Conservation (phyloP, 805 yeast species). For the Candida alai region DNA sequence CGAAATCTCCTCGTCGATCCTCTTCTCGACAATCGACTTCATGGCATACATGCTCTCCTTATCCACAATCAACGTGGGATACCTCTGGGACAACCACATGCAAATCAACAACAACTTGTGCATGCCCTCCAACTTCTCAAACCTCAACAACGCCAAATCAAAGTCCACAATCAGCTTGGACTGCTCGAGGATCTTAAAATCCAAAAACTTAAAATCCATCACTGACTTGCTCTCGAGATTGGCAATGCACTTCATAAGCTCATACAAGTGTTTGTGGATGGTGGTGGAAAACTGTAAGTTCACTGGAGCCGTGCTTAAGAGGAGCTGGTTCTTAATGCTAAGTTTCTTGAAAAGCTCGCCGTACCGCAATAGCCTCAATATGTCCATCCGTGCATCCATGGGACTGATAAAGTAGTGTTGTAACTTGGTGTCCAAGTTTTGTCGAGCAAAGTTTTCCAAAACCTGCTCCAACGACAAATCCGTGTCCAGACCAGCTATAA, state of each 20-base stretch:
- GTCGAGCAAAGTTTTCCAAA: conserved; percentile 45
- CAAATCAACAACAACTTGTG: conserved; percentile 67
- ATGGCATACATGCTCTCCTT: conserved; percentile 68
- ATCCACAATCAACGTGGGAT: conserved; percentile 78
- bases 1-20: conserved; percentile 48
- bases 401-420: conserved; percentile 35
- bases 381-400: conserved; percentile 25
- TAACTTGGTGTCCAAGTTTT: conserved; percentile 21
- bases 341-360: conserved; percentile 20
- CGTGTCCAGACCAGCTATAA: conserved; percentile 58
- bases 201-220: conserved; percentile 44
- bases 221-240: conserved; percentile 50
- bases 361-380: conserved; percentile 43
- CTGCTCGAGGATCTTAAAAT: conserved; percentile 19
- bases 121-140: conserved; percentile 49
- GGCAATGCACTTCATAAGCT: conserved; percentile 51
- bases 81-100: conserved; percentile 85
- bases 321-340: conserved; percentile 53
- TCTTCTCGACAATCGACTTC: conserved; percentile 63
- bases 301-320: conserved; percentile 62
- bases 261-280: conserved; percentile 41
- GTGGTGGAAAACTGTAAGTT: conserved; percentile 16
- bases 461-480: conserved; percentile 44
- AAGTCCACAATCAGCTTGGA: conserved; percentile 12
- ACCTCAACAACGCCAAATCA: not conserved